Base-by-base conservation (phyloP, 2,329 filamentous ascomycete genomes). In the Coleophoma crateriformis region DNA sequence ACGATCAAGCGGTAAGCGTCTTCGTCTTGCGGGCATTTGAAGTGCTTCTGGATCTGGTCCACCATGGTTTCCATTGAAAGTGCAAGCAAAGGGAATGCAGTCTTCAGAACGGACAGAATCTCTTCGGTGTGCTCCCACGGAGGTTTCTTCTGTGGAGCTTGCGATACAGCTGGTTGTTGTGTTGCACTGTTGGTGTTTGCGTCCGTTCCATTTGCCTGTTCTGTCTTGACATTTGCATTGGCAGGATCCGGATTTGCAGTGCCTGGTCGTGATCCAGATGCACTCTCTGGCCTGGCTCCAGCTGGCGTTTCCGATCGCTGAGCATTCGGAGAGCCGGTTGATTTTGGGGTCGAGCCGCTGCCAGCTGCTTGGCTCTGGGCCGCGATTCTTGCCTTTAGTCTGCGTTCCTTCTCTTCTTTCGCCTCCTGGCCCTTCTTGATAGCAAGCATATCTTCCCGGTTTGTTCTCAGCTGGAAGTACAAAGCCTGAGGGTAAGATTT, bases 1-100 rank as follows among this genome's bases (percentile, higher is more conserved):
- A 97, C 92, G 57, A 99, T 99, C 14, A 99, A 77, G 45, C 94
- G 82, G 68, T 97, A 97, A 2, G 94, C 95, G 71, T 99, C 94
- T 67, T 99, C 94, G 61, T 99, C 94, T 0, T 92, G 92, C 13
- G 92, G 92, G 62, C 94, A 97, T 71, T 99, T 99, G 80, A 99
- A 99, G 70, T 97, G 87, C 75, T 97, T 97, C 68, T 94, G 88
- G 51, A 99, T 96, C 69, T 97, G 92, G 65, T 99, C 94, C 32
- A 97, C 91, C 90, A 97, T 99, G 0, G 92, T 96, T 72, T 99
- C 94, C 94, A 99, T 97, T 0, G 92, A 96, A 40, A 97, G 74
- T 10, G 95, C 94, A 59, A 99, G 79, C 15, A 99, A 78, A 20
- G 94, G 94, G 75, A 97, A 99, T 0, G 92, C 91, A 7, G 94